Percentiles rank a stretch among this genome's conserved stretches.
phyloP scores from a whole-genome alignment of 2,329 filamentous ascomycete species.

The Delphinella strobiligena region DNA sequence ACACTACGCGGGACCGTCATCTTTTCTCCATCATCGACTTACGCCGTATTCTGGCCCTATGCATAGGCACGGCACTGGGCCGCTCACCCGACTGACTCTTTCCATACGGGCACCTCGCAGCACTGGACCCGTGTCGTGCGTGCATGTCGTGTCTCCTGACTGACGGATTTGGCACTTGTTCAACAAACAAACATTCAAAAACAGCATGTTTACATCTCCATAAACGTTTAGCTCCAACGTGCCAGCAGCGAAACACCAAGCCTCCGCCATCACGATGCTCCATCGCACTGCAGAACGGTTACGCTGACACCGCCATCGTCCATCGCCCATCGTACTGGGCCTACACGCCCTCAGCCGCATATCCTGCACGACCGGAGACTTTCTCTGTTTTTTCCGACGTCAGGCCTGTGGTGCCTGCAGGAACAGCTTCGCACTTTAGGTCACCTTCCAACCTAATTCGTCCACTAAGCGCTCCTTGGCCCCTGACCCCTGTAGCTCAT shows the following conservation, averaged over 20 bases:
- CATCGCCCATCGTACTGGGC: not conserved
- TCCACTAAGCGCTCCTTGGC: slow-evolving; percentile 2
- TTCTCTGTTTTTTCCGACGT: not conserved
- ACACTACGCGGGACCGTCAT: no score
- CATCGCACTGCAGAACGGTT: not conserved
- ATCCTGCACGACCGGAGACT: not conserved
- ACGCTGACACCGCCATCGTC: not conserved
- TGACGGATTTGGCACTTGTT: not conserved
- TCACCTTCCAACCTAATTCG: not conserved
- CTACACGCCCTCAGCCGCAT: not conserved
- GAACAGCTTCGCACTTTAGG: not conserved
- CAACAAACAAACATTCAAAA: not conserved
- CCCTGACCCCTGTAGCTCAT: slow-evolving; percentile 8
- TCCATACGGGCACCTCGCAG: no score
- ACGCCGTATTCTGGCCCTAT: no score
- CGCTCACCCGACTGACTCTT: no score
- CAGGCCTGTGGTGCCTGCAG: not conserved
- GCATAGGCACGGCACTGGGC: no score
- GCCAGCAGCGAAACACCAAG: not conserved
- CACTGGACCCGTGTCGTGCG: no score
- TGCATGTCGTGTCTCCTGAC: not conserved
- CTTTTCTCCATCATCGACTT: no score
- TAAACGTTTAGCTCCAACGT: not conserved
- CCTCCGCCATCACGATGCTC: not conserved
- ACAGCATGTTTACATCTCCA: not conserved